Percentiles rank a stretch among this genome's conserved stretches.
Conservation (phyloP, 192 early-diverging fungal species). For the Gryganskiella cystojenkinii region DNA sequence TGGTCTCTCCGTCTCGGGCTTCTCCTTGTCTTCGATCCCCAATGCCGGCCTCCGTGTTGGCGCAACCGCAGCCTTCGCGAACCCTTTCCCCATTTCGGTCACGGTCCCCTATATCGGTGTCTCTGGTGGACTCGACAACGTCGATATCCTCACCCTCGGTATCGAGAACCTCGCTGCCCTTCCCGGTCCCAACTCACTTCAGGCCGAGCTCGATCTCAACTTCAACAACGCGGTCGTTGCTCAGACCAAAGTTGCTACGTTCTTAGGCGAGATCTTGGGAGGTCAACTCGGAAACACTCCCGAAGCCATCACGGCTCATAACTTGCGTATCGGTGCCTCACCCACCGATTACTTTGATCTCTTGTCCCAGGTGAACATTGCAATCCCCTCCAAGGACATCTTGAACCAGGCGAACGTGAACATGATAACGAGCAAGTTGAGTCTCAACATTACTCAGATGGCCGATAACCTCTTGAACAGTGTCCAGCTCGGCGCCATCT, state of each 20-base stretch:
- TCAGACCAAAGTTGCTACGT: conserved; percentile 4
- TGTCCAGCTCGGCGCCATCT: conserved; percentile 15
- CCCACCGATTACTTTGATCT: conserved; percentile 10
- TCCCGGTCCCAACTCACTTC: conserved; percentile 10
- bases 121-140: conserved; percentile 7
- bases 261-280: not conserved
- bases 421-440: conserved; percentile 1
- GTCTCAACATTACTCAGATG: conserved; percentile 1
- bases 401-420: conserved; percentile 7
- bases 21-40: conserved; percentile 14
- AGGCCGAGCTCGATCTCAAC: not conserved
- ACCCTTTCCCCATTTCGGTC: conserved; percentile 7
- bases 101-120: conserved; percentile 10
- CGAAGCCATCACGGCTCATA: conserved; percentile 5
- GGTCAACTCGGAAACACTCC: conserved; percentile 8
- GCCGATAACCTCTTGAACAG: conserved; percentile 14
- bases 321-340: conserved; percentile 8
- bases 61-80: conserved; percentile 14
- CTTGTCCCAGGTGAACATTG: conserved; percentile 11
- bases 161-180: conserved; percentile 1
- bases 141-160: not conserved
- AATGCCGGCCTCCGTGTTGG: conserved; percentile 18
- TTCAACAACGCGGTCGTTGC: conserved; percentile 6
- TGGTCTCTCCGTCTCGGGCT: conserved; percentile 4
- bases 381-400: conserved; percentile 12